phyloP scores from a whole-genome alignment of 2,329 filamentous ascomycete species.

The Paraconiothyrium brasiliense region DNA sequence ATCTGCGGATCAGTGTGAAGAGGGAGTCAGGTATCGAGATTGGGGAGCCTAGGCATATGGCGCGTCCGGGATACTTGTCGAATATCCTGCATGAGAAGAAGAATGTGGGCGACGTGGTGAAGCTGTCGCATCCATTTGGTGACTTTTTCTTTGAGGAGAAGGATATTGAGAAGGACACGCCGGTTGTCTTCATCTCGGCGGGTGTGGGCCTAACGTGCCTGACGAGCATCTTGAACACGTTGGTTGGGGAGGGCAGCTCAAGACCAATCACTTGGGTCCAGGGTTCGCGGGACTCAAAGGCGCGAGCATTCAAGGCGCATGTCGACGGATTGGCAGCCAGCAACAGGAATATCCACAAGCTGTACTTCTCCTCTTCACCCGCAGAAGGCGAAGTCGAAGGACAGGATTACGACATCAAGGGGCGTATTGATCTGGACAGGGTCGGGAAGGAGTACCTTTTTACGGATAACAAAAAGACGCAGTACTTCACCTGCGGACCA shows the following conservation, averaged over 20 bases:
- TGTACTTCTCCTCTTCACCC: conserved; percentile 67
- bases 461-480: conserved; percentile 61
- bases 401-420: conserved; percentile 67
- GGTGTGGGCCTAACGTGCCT: conserved; percentile 75
- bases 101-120: conserved; percentile 68
- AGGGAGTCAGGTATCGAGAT: conserved; percentile 65
- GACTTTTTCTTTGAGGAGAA: conserved; percentile 69
- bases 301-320: conserved; percentile 65
- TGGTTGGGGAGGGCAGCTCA: conserved; percentile 44
- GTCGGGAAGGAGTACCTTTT: conserved; percentile 67
- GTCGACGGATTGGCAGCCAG: conserved; percentile 56
- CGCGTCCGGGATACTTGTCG: conserved; percentile 72
- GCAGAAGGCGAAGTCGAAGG: conserved; percentile 57
- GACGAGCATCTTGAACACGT: conserved; percentile 70
- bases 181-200: conserved; percentile 72
- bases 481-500: conserved; percentile 79
- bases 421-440: conserved; percentile 67
- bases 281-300: conserved; percentile 61
- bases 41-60: conserved; percentile 56
- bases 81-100: conserved; percentile 73
- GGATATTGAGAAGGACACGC: conserved; percentile 53
- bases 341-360: conserved; percentile 60
- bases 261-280: conserved; percentile 72
- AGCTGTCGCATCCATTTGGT: conserved; percentile 71
- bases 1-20: conserved; percentile 78